Evolutionary conservation across 31 red algal species (phyloP).

Genomic region (Porphyra umbilicalis): DNA sequence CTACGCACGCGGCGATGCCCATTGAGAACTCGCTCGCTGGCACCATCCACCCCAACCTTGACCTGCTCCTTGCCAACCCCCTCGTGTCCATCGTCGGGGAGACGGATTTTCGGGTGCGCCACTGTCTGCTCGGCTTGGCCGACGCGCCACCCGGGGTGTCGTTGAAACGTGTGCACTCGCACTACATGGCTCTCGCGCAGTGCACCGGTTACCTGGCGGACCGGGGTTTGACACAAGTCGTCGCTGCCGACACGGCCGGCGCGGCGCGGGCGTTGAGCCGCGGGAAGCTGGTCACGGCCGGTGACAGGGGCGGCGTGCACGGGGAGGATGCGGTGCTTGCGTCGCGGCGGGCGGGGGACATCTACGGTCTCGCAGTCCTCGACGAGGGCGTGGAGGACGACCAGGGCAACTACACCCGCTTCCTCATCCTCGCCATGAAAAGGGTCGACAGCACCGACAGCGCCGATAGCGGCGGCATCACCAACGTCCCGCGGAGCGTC

Average conservation of each 20-base stretch:
- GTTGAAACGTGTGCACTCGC: slow-evolving; percentile 45
- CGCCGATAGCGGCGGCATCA: slow-evolving; percentile 1
- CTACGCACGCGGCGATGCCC: slow-evolving; percentile 58
- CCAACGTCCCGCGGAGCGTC: background rate
- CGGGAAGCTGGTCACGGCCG: background rate
- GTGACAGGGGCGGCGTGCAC: background rate
- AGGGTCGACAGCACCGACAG: background rate
- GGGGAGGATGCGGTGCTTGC: slow-evolving; percentile 68
- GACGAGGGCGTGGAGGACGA: slow-evolving; percentile 85
- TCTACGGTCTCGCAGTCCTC: slow-evolving; percentile 78
- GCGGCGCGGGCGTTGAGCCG: slow-evolving; percentile 47
- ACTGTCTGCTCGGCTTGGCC: slow-evolving; percentile 54
- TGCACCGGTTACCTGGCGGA: slow-evolving; percentile 60
- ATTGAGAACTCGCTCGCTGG: slow-evolving; percentile 96
- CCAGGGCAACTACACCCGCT: slow-evolving; percentile 83
- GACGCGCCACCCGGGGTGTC: slow-evolving; percentile 30
- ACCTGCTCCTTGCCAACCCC: slow-evolving; percentile 62
- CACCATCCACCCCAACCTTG: slow-evolving; percentile 90
- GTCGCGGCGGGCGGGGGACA: slow-evolving; percentile 56
- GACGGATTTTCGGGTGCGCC: slow-evolving; percentile 84
- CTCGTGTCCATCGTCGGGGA: slow-evolving; percentile 84
- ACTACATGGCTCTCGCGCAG: slow-evolving; percentile 93
- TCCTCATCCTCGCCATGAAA: slow-evolving; percentile 77
- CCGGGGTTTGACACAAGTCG: slow-evolving; percentile 35
- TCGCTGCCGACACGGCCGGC: slow-evolving; percentile 89